Evolutionary conservation across 148 eudicot species (phyloP), one percentile per base, ranked within the genome.

Genomic region (Fagopyrum homotropicum): DNA sequence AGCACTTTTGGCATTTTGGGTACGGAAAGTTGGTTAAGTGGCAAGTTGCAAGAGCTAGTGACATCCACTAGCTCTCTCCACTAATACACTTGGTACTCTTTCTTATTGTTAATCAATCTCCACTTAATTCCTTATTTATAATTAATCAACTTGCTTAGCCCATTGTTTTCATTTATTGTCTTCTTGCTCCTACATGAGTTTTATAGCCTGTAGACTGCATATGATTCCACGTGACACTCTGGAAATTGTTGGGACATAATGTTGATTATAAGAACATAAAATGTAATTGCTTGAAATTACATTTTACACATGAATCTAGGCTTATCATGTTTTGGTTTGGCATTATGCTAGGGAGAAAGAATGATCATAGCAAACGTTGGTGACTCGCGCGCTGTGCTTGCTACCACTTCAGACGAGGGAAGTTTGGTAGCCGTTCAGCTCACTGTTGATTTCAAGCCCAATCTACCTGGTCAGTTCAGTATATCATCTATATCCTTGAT

Each of bases 351-450:
- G 98, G 97, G 97, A 56, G 96, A 91, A 35, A 79, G 70, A 66
- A 79, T 94, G 19, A 81, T 86, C 46, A 69, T 94, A 9, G 88
- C 97, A 51, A 94, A 91, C 60, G 96, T 94, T 7, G 98, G 98
- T 5, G 98, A 94, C 76, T 94, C 98, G 8, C 96, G 98, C 51
- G 98, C 97, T 72, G 98, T 94, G 77, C 73, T 94, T 69, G 97
- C 85, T 71, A 94, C 93, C 72, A 84, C 89, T 72, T 84, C 87
- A 22, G 96, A 91, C 66, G 85, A 90, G 30, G 96, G 92, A 72
- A 82, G 80, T 81, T 79, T 91, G 83, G 84, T 77, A 10, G 83
- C 98, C 0, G 85, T 94, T 73, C 97, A 91, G 79, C 93, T 94
- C 30, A 94, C 98, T 26, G 75, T 87, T 0, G 98, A 94, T 75